Percentiles rank a stretch among this genome's conserved stretches.
Evolutionary conservation across 2,329 filamentous ascomycete species (phyloP).

Genomic region (Dactylella cylindrospora): DNA sequence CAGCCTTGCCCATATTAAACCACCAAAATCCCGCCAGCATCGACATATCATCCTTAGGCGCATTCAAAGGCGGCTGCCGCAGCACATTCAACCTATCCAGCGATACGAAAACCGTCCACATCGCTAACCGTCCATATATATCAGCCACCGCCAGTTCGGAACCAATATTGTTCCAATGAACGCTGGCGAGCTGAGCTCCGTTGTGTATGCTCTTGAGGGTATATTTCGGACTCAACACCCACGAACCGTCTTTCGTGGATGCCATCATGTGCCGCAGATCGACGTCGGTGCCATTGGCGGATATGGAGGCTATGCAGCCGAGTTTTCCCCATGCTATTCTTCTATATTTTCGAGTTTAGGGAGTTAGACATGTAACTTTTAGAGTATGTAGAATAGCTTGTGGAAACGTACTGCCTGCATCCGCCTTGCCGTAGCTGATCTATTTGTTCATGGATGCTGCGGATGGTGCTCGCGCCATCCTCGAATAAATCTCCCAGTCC

Average conservation of each 20-base stretch:
- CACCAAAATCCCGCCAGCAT: constrained; percentile 83
- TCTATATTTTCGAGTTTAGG: constrained; percentile 55
- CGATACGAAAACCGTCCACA: constrained; percentile 70
- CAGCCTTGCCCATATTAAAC: constrained; percentile 65
- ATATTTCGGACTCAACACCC: constrained; percentile 74
- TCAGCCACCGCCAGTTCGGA: constrained; percentile 84
- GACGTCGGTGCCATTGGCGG: constrained; percentile 68
- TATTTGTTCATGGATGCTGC: constrained; percentile 46
- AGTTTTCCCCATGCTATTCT: constrained; percentile 83
- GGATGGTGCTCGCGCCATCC: constrained; percentile 37
- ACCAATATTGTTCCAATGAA: constrained; percentile 76
- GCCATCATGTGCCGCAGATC: constrained; percentile 73
- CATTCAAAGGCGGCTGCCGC: constrained; percentile 66
- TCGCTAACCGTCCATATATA: constrained; percentile 71
- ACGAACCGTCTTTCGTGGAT: constrained; percentile 68
- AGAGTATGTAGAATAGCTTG: neutral
- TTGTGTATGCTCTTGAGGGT: constrained; percentile 63
- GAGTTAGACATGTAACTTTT: neutral
- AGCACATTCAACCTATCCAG: constrained; percentile 70
- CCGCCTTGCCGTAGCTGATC: constrained; percentile 47
- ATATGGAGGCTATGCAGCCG: constrained; percentile 81
- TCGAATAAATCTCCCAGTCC: constrained; percentile 39
- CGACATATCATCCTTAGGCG: constrained; percentile 72
- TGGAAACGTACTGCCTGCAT: constrained; percentile 46
- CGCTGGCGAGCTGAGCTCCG: constrained; percentile 70